These are phyloP conservation scores for Venturia oleaginea DNA, from an alignment of 2,329 filamentous ascomycete genomes.

Conservation along the genomic window DNA sequence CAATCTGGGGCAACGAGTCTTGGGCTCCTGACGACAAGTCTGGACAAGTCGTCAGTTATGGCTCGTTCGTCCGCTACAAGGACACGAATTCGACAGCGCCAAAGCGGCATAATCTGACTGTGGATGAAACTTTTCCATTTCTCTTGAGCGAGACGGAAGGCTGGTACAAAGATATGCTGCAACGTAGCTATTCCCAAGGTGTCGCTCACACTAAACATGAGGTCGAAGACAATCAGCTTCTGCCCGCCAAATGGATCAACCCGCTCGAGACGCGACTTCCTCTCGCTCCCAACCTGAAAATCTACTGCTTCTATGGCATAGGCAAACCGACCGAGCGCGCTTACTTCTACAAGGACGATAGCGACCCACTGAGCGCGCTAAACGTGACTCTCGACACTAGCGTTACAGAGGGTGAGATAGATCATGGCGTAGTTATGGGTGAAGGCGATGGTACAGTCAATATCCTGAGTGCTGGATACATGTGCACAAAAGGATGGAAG, in stretches of 20 bases:
- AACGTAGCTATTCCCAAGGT: conserved; percentile 74
- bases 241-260: conserved; percentile 79
- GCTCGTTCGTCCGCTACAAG: conserved; percentile 79
- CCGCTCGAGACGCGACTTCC: conserved; percentile 84
- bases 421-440: conserved; percentile 90
- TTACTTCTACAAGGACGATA: conserved; percentile 79
- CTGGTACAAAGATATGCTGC: conserved; percentile 74
- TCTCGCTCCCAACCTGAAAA: conserved; percentile 78
- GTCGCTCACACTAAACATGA: conserved; percentile 70
- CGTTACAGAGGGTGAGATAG: conserved; percentile 42
- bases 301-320: conserved; percentile 95
- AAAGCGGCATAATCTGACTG: conserved; percentile 61
- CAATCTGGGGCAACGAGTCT: conserved; percentile 84
- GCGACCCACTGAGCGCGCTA: conserved; percentile 54
- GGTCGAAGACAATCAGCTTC: conserved; percentile 56
- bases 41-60: conserved; percentile 64
- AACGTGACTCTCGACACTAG: conserved; percentile 52
- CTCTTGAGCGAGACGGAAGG: conserved; percentile 68
- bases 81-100: conserved; percentile 42
- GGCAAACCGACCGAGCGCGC: conserved; percentile 88
- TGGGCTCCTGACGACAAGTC: conserved; percentile 82
- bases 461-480: conserved; percentile 84
- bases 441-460: conserved; percentile 96
- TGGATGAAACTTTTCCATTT: conserved; percentile 67
- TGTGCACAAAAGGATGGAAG: conserved; percentile 93